Conservation (phyloP, 1,139 yeast species). For the Barnettozyma hawaiiensis region DNA sequence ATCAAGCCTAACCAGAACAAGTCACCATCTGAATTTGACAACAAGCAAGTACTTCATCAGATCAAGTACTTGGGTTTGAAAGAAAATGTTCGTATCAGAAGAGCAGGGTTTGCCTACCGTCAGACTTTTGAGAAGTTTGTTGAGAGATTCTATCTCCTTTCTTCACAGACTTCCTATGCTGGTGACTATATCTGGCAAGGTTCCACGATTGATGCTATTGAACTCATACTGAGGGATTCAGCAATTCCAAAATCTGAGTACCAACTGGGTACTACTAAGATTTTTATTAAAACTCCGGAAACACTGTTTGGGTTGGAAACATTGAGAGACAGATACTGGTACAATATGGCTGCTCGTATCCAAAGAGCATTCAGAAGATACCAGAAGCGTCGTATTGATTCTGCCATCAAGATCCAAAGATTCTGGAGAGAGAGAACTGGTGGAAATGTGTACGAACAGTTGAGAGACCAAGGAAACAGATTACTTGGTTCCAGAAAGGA, state of each 20-base stretch:
- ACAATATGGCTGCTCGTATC: constrained; percentile 94
- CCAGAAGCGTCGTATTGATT: constrained; percentile 74
- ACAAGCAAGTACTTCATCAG: constrained; percentile 88
- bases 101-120: constrained; percentile 98
- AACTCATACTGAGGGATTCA: constrained; percentile 72
- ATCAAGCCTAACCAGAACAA: constrained; percentile 95
- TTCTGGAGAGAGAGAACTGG: constrained; percentile 79
- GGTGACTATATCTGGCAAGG: constrained; percentile 98
- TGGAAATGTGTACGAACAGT: constrained; percentile 74
- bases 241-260: constrained; percentile 76
- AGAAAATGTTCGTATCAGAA: constrained; percentile 93
- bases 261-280: constrained; percentile 92
- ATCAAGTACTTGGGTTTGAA: constrained; percentile 93
- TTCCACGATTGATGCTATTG: constrained; percentile 74
- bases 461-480: constrained; percentile 77
- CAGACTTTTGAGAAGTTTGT: constrained; percentile 96
- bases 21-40: constrained; percentile 86
- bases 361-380: constrained; percentile 96
- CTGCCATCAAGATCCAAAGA: constrained; percentile 79
- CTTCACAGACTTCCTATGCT: constrained; percentile 91
- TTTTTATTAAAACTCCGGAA: constrained; percentile 95
- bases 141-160: constrained; percentile 87
- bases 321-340: constrained; percentile 97
- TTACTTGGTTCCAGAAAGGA: constrained; percentile 74
- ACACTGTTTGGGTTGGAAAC: constrained; percentile 93